Percentiles rank a stretch among this genome's conserved stretches.
Conservation (phyloP, 352 stramenopile species). For the Pythium pyrilobum region DNA sequence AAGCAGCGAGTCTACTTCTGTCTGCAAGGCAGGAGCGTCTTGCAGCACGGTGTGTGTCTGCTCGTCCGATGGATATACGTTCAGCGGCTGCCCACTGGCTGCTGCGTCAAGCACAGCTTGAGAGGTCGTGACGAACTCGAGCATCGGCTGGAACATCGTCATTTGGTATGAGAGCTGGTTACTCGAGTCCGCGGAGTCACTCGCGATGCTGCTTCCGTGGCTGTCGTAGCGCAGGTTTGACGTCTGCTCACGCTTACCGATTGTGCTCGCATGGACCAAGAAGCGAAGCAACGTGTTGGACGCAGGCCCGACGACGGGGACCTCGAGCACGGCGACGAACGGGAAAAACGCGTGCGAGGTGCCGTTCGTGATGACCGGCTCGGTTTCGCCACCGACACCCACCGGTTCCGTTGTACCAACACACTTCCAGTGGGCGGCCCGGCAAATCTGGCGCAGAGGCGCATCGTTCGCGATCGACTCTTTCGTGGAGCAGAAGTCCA, state of each 20-base stretch:
- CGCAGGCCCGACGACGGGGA: constrained; percentile 71
- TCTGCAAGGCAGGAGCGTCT: constrained; percentile 56
- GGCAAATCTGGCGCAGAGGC: constrained; percentile 47
- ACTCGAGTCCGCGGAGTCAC: constrained; percentile 16
- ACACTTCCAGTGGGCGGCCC: constrained; percentile 68
- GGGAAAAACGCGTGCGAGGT: constrained; percentile 63
- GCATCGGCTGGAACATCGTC: constrained; percentile 81
- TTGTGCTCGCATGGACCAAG: constrained; percentile 75
- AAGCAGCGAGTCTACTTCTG: constrained; percentile 64
- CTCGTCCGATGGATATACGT: constrained; percentile 73
- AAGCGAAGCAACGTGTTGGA: constrained; percentile 85
- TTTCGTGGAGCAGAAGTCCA: constrained; percentile 81
- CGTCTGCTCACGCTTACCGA: constrained; percentile 55
- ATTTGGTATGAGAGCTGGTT: constrained; percentile 69
- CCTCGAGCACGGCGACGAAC: constrained; percentile 83
- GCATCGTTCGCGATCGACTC: constrained; percentile 46
- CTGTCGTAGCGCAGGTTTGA: constrained; percentile 30
- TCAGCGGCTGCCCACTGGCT: constrained; percentile 69
- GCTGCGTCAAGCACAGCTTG: constrained; percentile 80
- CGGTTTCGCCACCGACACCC: constrained; percentile 53
- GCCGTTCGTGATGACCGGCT: constrained; percentile 54
- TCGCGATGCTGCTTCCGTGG: constrained; percentile 23
- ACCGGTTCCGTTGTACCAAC: constrained; percentile 80
- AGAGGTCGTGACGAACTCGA: constrained; percentile 85
- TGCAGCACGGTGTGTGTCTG: constrained; percentile 72